Percentiles rank a stretch among this genome's conserved stretches.
phyloP scores from a whole-genome alignment of 2,329 filamentous ascomycete species.

The Aspergillus fumigatus region DNA sequence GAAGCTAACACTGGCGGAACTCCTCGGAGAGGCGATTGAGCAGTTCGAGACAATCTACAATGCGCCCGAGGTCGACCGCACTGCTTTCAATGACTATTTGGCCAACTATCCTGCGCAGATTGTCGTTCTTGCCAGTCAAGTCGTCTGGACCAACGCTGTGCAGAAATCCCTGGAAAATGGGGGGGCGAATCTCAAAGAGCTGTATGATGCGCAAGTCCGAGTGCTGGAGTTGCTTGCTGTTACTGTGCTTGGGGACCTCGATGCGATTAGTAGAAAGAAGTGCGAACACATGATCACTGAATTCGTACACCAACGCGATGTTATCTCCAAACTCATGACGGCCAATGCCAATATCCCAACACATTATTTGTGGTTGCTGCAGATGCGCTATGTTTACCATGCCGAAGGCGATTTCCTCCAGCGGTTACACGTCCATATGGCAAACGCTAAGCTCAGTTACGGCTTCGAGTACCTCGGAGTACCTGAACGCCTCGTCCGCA shows the following conservation, averaged over 20 bases:
- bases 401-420: constrained; percentile 75
- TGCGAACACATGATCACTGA: constrained; percentile 99
- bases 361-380: constrained; percentile 88
- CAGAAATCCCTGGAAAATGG: constrained; percentile 70
- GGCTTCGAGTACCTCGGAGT: constrained; percentile 98
- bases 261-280: constrained; percentile 84
- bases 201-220: constrained; percentile 79
- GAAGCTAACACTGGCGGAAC: constrained; percentile 88
- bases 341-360: constrained; percentile 68
- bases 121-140: constrained; percentile 89
- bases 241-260: constrained; percentile 84
- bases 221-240: constrained; percentile 81
- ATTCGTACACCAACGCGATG: constrained; percentile 94
- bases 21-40: constrained; percentile 79
- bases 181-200: constrained; percentile 61
- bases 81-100: constrained; percentile 74
- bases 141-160: constrained; percentile 85
- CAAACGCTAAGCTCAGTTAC: constrained; percentile 90
- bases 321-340: constrained; percentile 79
- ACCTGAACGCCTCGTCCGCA: constrained; percentile 90
- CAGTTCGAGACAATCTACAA: constrained; percentile 76
- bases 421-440: constrained; percentile 89
- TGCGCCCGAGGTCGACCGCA: constrained; percentile 63
- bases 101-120: constrained; percentile 84
- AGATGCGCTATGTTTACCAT: constrained; percentile 93